Evolutionary conservation across 2,329 filamentous ascomycete genomes (phyloP), one percentile per base, ranked within the genome.

Genomic region (Sarocladium brachiariae): DNA sequence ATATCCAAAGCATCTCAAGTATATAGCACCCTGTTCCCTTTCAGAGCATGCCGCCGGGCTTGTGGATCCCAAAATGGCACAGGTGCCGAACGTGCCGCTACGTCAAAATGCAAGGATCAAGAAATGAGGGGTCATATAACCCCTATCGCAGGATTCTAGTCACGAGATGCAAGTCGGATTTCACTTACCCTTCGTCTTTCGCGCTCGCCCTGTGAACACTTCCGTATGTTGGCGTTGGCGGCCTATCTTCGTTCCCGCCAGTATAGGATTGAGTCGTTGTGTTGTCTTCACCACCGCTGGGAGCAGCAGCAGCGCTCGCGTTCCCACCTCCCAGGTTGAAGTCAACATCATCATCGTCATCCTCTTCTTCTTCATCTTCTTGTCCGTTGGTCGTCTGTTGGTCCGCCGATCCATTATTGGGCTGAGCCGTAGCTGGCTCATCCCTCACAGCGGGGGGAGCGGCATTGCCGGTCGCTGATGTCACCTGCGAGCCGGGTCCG

Each of bases 181-280:
- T 24, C 21, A 71, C 69, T 70, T 63, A 72, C 69, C 69, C 69
- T 52, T 72, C 69, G 62, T 72, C 69, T 61, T 72, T 72, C 58
- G 91, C 87, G 54, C 84, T 86, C 54, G 87, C 82, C 53, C 78
- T 81, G 55, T 70, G 67, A 14, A 69, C 66, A 23, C 64, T 62
- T 51, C 68, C 66, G 31, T 65, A 64, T 2, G 62, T 60, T 34
- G 65, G 67, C 45, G 60, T 61, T 33, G 67, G 59, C 25, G 58
- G 57, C 35, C 54, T 58, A 18, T 60, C 60, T 24, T 68, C 63
- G 21, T 70, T 64, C 38, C 61, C 61, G 6, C 57, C 53, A 37
- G 57, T 49, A 50, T 50, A 41, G 3, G 16, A 18, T 14, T 35
- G 46, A 24, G 24, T 14, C 30, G 16, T 49, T 50, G 51, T 51